Conservation (phyloP, 2,329 filamentous ascomycete genomes). For the Gyromitra esculenta region DNA sequence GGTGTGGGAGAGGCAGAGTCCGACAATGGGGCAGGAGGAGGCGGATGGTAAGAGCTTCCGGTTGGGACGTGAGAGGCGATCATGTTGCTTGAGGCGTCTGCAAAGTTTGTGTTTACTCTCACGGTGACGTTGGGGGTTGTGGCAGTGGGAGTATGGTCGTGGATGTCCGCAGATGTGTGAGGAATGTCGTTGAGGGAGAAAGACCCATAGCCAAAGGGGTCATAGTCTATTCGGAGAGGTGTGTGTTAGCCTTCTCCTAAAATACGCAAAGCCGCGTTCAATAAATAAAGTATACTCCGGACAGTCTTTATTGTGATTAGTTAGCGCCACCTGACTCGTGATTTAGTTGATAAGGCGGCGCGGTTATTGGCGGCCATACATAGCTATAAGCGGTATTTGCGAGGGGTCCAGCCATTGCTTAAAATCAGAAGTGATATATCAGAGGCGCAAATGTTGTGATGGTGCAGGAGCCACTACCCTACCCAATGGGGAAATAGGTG, state of each 20-base stretch:
- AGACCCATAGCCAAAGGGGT: conserved; percentile 42
- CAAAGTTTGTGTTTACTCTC: conserved; percentile 28
- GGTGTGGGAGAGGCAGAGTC: conserved; percentile 46
- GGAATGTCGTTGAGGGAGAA: conserved; percentile 37
- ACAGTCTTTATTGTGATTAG: conserved; percentile 32
- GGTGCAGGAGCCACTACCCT: conserved; percentile 26
- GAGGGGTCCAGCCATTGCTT: conserved; percentile 26
- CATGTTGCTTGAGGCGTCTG: conserved; percentile 15
- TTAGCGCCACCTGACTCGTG: conserved; percentile 13
- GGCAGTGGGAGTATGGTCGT: conserved; percentile 31
- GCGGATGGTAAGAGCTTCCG: conserved; percentile 18
- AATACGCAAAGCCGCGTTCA: background rate
- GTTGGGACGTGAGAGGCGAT: conserved; percentile 6
- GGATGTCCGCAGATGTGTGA: conserved; percentile 28
- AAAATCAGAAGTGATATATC: conserved; percentile 42
- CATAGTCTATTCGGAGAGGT: conserved; percentile 46
- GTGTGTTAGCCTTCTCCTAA: conserved; percentile 43
- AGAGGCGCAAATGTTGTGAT: conserved; percentile 34
- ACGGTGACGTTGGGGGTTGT: conserved; percentile 24
- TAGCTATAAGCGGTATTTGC: conserved; percentile 8
- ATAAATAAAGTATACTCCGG: conserved; percentile 25
- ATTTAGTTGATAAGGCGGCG: conserved; percentile 1
- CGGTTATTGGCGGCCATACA: conserved; percentile 21
- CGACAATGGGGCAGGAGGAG: conserved; percentile 43
- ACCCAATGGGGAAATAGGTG: conserved; percentile 4